Conservation (phyloP, 352 stramenopile genomes). For the Phytophthora multivora region DNA sequence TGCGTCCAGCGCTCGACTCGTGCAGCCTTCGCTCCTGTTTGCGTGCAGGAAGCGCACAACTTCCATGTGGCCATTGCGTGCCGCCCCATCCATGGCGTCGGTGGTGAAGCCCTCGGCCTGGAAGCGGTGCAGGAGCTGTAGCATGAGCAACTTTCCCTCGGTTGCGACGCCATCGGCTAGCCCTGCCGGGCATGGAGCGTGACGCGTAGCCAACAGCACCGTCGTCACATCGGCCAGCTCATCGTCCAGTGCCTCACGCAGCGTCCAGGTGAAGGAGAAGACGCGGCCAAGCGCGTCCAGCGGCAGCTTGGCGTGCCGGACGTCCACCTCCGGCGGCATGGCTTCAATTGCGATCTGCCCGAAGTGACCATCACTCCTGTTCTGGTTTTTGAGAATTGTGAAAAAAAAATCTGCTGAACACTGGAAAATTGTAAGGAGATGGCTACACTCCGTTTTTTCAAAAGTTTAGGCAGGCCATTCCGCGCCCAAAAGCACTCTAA, state of each 20-base stretch:
- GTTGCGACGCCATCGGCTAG: conserved; percentile 45
- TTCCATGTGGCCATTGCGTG: conserved; percentile 36
- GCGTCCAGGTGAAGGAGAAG: conserved; percentile 47
- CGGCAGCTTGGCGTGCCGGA: conserved; percentile 29
- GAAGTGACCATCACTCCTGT: conserved; percentile 14
- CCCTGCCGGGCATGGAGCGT: conserved; percentile 24
- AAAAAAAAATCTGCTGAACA: background rate
- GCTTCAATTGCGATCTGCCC: background rate
- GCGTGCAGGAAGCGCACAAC: conserved; percentile 59
- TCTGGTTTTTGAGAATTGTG: conserved; percentile 4
- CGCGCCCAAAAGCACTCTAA: conserved; percentile 20
- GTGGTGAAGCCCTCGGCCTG: conserved; percentile 36
- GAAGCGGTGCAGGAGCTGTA: conserved; percentile 49
- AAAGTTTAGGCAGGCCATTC: conserved; percentile 22
- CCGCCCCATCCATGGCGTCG: conserved; percentile 51
- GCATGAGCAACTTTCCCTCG: conserved; percentile 37
- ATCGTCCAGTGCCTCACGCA: conserved; percentile 36
- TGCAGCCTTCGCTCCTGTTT: conserved; percentile 55
- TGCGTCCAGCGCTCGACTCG: conserved; percentile 31
- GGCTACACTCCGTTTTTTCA: no score
- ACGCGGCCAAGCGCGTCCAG: conserved; percentile 53
- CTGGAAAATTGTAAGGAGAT: no score
- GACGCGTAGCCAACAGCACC: conserved; percentile 40
- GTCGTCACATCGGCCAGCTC: conserved; percentile 40
- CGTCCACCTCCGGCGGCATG: conserved; percentile 4